Percentiles rank a stretch among this genome's conserved stretches.
phyloP scores from a whole-genome alignment of 2,329 filamentous ascomycete genomes.

The Cadophora sp. region DNA sequence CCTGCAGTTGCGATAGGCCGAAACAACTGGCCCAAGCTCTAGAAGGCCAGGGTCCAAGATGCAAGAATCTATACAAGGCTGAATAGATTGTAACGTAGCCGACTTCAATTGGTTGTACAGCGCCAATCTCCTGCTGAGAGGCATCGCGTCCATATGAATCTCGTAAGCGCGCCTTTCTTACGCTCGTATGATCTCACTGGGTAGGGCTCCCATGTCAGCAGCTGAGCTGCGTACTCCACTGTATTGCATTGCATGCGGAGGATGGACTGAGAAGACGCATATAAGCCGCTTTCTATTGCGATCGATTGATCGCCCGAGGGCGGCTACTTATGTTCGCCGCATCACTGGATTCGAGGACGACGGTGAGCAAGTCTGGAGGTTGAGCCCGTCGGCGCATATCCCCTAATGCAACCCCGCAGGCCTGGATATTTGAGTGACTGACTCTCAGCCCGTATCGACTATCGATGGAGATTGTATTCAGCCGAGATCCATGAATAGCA shows the following conservation, averaged over 20 bases:
- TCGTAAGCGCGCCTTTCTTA: neutral
- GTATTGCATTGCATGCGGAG: conserved; percentile 6
- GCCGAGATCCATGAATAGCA: neutral
- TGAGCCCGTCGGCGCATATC: neutral
- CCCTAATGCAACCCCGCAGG: conserved; percentile 9
- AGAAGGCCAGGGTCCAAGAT: neutral
- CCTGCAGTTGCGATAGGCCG: conserved; percentile 9
- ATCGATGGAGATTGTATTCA: neutral
- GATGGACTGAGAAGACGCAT: neutral
- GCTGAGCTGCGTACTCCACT: neutral
- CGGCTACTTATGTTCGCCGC: neutral
- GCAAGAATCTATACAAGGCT: conserved; percentile 15
- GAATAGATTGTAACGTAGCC: conserved; percentile 8
- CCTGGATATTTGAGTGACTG: neutral
- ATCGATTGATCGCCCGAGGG: neutral
- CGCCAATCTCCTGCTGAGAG: conserved; percentile 4
- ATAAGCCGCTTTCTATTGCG: neutral
- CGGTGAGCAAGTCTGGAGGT: neutral
- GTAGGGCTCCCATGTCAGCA: neutral
- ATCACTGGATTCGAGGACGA: neutral
- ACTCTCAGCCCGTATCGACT: neutral
- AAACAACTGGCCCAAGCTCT: conserved; percentile 4
- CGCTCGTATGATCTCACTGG: neutral
- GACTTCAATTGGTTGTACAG: neutral
- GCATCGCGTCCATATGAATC: conserved; percentile 4